Conservation (phyloP, 2,329 filamentous ascomycete species). For the Calycina herbarum region DNA sequence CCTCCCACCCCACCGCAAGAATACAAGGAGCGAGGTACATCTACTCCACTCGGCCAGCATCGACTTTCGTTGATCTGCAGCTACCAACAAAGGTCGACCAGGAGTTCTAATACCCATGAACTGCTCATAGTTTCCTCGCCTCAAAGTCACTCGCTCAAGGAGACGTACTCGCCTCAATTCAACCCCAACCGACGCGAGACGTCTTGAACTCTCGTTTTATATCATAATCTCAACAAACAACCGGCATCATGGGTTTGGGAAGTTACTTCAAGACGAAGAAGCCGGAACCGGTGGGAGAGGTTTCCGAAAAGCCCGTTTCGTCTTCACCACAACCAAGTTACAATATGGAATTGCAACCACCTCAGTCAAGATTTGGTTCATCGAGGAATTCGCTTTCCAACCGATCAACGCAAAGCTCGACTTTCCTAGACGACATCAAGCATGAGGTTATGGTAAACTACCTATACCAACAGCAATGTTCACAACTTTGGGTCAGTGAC, state of each 20-base stretch:
- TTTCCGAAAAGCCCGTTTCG: constrained; percentile 29
- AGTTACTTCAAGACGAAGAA: constrained; percentile 62
- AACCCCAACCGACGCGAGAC: constrained; percentile 17
- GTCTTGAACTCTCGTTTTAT: constrained; percentile 17
- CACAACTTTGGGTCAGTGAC: constrained; percentile 71
- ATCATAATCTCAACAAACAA: constrained; percentile 24
- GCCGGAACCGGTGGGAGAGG: constrained; percentile 35
- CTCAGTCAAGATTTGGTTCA: constrained; percentile 49
- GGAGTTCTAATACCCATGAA: constrained; percentile 25
- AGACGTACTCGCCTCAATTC: constrained; percentile 4
- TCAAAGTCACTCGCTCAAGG: constrained; percentile 33
- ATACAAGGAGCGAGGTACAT: constrained; percentile 3
- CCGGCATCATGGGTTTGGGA: constrained; percentile 56
- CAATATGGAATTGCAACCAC: constrained; percentile 51
- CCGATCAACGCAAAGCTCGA: constrained; percentile 48
- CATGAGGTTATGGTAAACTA: constrained; percentile 84
- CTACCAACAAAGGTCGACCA: constrained; percentile 14
- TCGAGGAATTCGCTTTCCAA: constrained; percentile 54
- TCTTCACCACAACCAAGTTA: constrained; percentile 36
- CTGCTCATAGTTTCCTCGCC: constrained; percentile 24
- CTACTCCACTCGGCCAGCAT: constrained; percentile 5
- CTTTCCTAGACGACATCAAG: constrained; percentile 70
- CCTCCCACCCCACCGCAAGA: not conserved
- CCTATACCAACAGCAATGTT: constrained; percentile 77
- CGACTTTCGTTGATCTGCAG: constrained; percentile 17